Percentiles rank a stretch among this genome's conserved stretches.
Conservation (phyloP, 1,284 basidiomycete species). For the Moesziomyces globuligerus region DNA sequence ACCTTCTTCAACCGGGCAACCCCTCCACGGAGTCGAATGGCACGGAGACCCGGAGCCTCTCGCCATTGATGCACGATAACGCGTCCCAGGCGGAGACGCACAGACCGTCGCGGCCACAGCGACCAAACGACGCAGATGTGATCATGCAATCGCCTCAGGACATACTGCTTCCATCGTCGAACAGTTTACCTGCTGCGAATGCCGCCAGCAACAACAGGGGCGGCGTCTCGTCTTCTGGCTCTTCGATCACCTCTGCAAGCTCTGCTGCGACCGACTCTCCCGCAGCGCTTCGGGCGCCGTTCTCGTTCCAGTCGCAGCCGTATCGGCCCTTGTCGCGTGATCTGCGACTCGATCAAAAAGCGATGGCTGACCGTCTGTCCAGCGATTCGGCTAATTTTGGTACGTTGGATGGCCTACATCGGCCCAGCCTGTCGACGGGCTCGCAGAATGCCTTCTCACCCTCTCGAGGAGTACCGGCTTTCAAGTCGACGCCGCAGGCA, state of each 20-base stretch:
- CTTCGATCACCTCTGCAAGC: conserved; percentile 20
- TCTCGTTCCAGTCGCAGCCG: conserved; percentile 30
- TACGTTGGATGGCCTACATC: conserved; percentile 4
- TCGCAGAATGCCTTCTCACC: conserved; percentile 3
- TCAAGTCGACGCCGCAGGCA: background rate
- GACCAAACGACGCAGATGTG: conserved; percentile 1
- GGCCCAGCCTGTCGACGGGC: conserved; percentile 8
- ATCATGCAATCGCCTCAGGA: conserved; percentile 2
- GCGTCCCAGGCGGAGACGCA: background rate
- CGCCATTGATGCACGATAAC: background rate
- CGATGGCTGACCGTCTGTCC: conserved; percentile 2
- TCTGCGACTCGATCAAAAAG: conserved; percentile 5
- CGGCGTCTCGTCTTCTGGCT: conserved; percentile 20
- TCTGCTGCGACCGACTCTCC: conserved; percentile 13
- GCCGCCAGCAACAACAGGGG: conserved; percentile 4
- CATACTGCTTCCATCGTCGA: background rate
- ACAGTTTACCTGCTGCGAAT: conserved; percentile 1
- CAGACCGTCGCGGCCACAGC: conserved; percentile 5
- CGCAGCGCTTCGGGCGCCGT: conserved; percentile 11
- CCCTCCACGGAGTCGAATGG: too few species aligned
- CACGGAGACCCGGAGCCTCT: too few species aligned
- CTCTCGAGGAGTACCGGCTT: background rate
- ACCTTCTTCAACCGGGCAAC: conserved; percentile 4
- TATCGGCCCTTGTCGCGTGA: conserved; percentile 26
- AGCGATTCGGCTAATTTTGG: conserved; percentile 1